These are phyloP conservation scores for Physcomitrellopsis africana DNA, from an alignment of 225 moss, liverwort and hornwort genomes.

Conservation along the genomic window DNA sequence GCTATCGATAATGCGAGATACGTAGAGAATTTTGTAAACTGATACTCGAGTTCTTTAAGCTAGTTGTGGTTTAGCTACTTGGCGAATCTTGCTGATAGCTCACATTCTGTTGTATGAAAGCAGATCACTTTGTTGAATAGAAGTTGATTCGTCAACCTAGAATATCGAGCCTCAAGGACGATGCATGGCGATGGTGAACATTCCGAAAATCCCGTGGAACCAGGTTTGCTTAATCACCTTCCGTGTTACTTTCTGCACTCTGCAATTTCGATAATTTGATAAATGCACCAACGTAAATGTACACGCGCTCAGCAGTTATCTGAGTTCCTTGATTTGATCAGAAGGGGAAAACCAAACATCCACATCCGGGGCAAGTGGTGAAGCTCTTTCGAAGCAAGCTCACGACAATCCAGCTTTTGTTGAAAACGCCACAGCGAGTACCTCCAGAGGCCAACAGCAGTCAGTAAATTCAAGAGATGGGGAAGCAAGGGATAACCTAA, in stretches of 20 bases:
- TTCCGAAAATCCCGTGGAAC: constrained; percentile 43
- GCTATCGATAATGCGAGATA: no score
- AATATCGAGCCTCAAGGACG: constrained; percentile 24
- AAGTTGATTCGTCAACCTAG: constrained; percentile 2
- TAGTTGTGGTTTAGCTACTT: constrained; percentile 22
- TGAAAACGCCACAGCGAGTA: constrained; percentile 39
- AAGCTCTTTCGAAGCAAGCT: constrained; percentile 49
- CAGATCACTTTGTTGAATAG: constrained; percentile 26
- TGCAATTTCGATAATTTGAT: constrained; percentile 10
- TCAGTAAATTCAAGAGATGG: constrained; percentile 33
- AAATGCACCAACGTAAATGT: background rate
- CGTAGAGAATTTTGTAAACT: background rate
- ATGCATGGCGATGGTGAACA: constrained; percentile 50
- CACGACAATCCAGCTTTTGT: constrained; percentile 47
- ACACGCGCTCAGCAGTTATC: background rate
- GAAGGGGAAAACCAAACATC: constrained; percentile 46
- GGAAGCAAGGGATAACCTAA: constrained; percentile 34
- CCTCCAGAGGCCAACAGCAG: constrained; percentile 37
- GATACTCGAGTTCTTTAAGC: background rate
- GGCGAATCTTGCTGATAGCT: background rate
- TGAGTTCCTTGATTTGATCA: constrained; percentile 14
- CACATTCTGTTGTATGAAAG: constrained; percentile 15
- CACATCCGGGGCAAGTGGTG: constrained; percentile 47
- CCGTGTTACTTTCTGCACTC: background rate
- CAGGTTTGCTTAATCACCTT: constrained; percentile 40